phyloP scores from a whole-genome alignment of 2,329 filamentous ascomycete species.

The Neonectria neomacrospora region DNA sequence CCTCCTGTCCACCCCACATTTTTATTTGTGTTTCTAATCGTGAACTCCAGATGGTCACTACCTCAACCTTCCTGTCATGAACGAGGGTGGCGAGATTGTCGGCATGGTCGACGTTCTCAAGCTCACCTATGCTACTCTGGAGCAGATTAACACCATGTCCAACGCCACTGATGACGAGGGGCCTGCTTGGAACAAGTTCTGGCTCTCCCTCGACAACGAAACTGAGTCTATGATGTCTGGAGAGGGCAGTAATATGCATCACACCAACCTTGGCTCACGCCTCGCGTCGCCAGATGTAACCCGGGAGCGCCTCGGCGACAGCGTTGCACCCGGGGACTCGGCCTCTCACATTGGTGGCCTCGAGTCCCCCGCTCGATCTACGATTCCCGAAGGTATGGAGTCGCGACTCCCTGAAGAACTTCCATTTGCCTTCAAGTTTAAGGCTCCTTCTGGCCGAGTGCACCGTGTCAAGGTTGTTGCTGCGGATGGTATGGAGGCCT shows the following conservation, averaged over 20 bases:
- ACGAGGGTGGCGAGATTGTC: conserved; percentile 94
- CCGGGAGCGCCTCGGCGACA: conserved; percentile 79
- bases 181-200: conserved; percentile 99
- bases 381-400: conserved; percentile 62
- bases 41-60: conserved; percentile 86
- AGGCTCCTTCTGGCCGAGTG: conserved; percentile 92
- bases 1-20: not conserved
- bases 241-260: conserved; percentile 78
- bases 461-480: conserved; percentile 89
- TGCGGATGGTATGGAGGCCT: conserved; percentile 80
- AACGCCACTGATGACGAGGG: conserved; percentile 90
- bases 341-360: conserved; percentile 91
- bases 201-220: conserved; percentile 94
- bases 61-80: conserved; percentile 98
- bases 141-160: conserved; percentile 97
- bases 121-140: conserved; percentile 95
- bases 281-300: conserved; percentile 83
- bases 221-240: conserved; percentile 97
- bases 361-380: conserved; percentile 78
- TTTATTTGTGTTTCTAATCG: conserved; percentile 27
- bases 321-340: conserved; percentile 91
- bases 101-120: conserved; percentile 99
- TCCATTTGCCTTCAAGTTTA: conserved; percentile 99
- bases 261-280: conserved; percentile 73
- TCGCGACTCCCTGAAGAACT: conserved; percentile 71